Conservation (phyloP, 768 basidiomycete species). For the Ephemerocybe angulata region DNA sequence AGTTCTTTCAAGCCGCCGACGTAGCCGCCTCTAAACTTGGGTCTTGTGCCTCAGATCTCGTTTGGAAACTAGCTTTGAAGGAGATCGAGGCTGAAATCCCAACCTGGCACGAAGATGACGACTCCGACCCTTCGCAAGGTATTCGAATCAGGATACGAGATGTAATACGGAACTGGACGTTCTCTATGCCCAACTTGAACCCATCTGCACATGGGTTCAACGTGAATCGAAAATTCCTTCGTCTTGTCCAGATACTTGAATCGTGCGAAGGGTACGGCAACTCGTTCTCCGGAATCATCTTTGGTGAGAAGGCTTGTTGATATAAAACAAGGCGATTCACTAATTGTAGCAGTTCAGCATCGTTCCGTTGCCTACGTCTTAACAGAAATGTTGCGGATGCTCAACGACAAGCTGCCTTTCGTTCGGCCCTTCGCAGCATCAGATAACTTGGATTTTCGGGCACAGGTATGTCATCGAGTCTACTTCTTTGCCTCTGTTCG, state of each 20-base stretch:
- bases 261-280: conserved; percentile 51
- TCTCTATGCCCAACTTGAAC: conserved; percentile 61
- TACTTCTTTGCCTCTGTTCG: not conserved
- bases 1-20: conserved; percentile 2
- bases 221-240: conserved; percentile 63
- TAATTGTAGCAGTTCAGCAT: conserved; percentile 44
- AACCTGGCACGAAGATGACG: conserved; percentile 32
- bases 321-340: not conserved
- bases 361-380: conserved; percentile 54
- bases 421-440: conserved; percentile 52
- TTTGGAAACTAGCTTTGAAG: conserved; percentile 58
- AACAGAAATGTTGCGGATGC: conserved; percentile 52
- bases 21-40: conserved; percentile 42
- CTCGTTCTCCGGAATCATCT: conserved; percentile 60
- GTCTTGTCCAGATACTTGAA: conserved; percentile 56
- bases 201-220: conserved; percentile 57
- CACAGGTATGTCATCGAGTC: conserved; percentile 25
- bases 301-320: conserved; percentile 42
- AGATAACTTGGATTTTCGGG: conserved; percentile 28
- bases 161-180: conserved; percentile 57
- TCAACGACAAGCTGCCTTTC: conserved; percentile 49
- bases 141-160: conserved; percentile 30
- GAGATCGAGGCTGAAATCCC: conserved; percentile 30
- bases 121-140: conserved; percentile 26
- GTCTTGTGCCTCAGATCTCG: conserved; percentile 62